Conservation (phyloP, 495 filamentous ascomycete species). For the Letharia lupina region DNA sequence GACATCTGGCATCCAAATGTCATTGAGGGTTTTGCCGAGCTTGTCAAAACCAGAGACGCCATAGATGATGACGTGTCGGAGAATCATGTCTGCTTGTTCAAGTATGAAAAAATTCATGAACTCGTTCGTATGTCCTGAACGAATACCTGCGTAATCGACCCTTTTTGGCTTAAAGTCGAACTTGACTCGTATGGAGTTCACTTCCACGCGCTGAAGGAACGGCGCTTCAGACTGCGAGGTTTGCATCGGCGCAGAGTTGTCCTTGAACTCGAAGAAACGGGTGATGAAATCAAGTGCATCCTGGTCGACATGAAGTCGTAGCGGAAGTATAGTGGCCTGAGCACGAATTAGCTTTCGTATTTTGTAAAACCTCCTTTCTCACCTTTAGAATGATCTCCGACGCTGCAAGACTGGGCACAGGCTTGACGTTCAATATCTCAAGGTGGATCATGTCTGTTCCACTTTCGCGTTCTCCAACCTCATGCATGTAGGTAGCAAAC, state of each 20-base stretch:
- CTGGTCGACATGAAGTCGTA: conserved; percentile 93
- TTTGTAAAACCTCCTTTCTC: conserved; percentile 17
- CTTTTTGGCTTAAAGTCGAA: conserved; percentile 98
- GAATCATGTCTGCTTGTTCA: conserved; percentile 76
- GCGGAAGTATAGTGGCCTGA: conserved; percentile 69
- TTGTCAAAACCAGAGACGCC: conserved; percentile 84
- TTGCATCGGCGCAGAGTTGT: conserved; percentile 49
- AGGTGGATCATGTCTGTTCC: conserved; percentile 83
- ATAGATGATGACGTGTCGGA: conserved; percentile 85
- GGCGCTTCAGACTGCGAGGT: conserved; percentile 56
- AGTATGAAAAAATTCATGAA: conserved; percentile 99
- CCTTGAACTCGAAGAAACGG: conserved; percentile 95
- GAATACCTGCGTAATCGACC: conserved; percentile 86
- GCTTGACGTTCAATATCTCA: conserved; percentile 78
- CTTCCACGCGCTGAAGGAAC: conserved; percentile 83
- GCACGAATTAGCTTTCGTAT: conserved; percentile 22
- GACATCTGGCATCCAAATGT: conserved; percentile 96
- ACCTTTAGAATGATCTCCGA: conserved; percentile 84
- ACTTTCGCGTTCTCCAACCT: conserved; percentile 75
- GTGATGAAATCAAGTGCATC: conserved; percentile 97
- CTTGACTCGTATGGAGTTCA: conserved; percentile 71
- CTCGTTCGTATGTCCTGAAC: conserved; percentile 96
- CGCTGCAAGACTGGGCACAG: conserved; percentile 72
- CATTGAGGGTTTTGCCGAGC: conserved; percentile 78
- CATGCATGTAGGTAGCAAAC: conserved; percentile 87